A percentile compares a stretch with the other conserved stretches of the same genome.
phyloP scores from a whole-genome alignment of 2,329 filamentous ascomycete genomes.

The Alternaria sp. region DNA sequence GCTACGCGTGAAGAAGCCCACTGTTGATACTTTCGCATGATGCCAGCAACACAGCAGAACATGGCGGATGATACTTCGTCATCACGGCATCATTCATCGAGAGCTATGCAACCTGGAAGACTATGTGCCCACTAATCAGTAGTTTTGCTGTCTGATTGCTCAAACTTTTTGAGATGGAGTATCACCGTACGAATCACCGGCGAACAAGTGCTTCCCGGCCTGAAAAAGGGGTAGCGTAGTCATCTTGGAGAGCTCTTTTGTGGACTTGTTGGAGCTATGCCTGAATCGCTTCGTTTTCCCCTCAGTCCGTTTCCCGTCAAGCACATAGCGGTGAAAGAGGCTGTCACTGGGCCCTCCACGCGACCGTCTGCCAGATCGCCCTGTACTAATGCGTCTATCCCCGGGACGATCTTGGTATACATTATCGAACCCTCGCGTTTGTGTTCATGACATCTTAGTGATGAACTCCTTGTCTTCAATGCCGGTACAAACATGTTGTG shows the following conservation, averaged over 20 bases:
- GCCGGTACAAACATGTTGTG: background rate
- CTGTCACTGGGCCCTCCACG: background rate
- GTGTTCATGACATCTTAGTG: background rate
- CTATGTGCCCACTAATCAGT: background rate
- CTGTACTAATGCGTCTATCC: constrained; percentile 1
- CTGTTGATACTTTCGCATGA: background rate
- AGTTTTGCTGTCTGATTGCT: background rate
- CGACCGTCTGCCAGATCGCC: background rate
- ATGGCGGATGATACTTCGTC: background rate
- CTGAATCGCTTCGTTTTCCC: constrained; percentile 21
- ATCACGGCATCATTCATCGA: background rate
- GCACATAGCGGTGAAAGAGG: constrained; percentile 1
- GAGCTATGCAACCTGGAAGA: background rate
- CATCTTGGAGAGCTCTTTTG: constrained; percentile 5
- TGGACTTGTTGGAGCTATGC: constrained; percentile 16
- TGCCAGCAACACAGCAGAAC: background rate
- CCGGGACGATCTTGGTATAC: constrained; percentile 1
- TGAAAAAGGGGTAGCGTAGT: background rate
- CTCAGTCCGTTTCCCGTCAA: constrained; percentile 25
- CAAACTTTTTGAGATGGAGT: constrained; percentile 2
- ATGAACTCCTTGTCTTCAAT: background rate
- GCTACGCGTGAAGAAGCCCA: background rate
- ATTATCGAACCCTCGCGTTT: constrained; percentile 1
- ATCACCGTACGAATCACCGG: constrained; percentile 12
- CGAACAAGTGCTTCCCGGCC: background rate